Conservation (phyloP, 345 rosid genomes). For the Reutealis trisperma region DNA sequence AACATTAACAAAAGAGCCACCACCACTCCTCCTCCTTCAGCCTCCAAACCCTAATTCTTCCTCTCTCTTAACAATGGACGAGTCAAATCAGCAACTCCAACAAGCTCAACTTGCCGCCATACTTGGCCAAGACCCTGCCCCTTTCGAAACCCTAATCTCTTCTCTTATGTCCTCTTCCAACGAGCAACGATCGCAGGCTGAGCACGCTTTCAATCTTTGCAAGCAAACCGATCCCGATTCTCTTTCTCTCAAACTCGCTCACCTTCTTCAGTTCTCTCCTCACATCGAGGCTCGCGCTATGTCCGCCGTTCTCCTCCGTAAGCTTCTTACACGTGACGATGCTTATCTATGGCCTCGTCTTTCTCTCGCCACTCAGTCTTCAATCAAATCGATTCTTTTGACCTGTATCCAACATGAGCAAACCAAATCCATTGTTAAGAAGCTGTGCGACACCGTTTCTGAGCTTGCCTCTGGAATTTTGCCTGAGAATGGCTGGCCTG, state of each 20-base stretch:
- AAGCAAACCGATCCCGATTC: conserved; percentile 86
- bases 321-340: conserved; percentile 86
- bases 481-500: conserved; percentile 94
- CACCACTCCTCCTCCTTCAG: conserved; percentile 1
- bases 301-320: conserved; percentile 94
- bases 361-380: conserved; percentile 67
- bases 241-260: conserved; percentile 79
- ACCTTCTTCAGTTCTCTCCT: conserved; percentile 74
- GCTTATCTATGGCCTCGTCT: conserved; percentile 89
- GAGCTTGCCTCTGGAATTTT: conserved; percentile 91
- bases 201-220: conserved; percentile 79
- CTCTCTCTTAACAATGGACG: conserved; percentile 53
- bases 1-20: neutral
- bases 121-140: conserved; percentile 78
- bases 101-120: conserved; percentile 80
- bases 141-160: conserved; percentile 82
- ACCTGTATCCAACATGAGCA: conserved; percentile 75
- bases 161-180: conserved; percentile 92
- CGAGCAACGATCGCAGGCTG: conserved; percentile 93
- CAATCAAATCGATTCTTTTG: conserved; percentile 71
- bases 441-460: conserved; percentile 90
- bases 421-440: conserved; percentile 76
- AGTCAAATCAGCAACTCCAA: conserved; percentile 64
- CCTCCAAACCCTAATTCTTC: conserved; percentile 14
- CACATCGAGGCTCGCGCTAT: conserved; percentile 84